Evolutionary conservation across 148 eudicot genomes (phyloP).

Genomic region (Gaultheria prostrata): DNA sequence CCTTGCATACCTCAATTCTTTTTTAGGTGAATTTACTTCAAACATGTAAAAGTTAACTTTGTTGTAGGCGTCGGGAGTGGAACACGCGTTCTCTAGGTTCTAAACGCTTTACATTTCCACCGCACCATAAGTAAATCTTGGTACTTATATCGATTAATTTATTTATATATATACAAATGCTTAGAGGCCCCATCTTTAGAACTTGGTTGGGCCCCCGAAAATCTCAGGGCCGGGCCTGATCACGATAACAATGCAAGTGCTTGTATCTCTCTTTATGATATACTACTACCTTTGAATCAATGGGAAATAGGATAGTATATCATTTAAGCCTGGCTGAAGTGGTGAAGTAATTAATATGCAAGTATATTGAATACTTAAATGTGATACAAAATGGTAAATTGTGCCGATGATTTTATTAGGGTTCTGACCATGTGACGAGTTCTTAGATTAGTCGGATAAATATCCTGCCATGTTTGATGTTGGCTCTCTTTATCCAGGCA

Average conservation of each 20-base stretch:
- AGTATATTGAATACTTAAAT: background rate
- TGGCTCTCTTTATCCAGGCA: slow-evolving; percentile 43
- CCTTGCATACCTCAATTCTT: no score
- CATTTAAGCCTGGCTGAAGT: background rate
- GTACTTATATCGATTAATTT: no score
- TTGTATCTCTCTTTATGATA: background rate
- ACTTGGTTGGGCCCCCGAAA: no score
- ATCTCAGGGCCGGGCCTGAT: no score
- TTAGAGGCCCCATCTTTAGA: no score
- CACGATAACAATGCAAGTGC: background rate
- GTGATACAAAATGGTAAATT: background rate
- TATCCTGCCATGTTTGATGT: background rate
- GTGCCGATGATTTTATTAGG: background rate
- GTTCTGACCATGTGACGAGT: background rate
- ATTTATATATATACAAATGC: no score
- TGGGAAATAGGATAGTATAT: background rate
- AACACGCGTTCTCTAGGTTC: no score
- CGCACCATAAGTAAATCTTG: no score
- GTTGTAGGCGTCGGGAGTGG: no score
- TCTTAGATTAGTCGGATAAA: background rate
- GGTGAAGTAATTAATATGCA: background rate
- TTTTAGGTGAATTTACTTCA: no score
- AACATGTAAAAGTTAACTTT: no score
- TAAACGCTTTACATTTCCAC: no score
- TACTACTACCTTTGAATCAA: background rate